phyloP scores from a whole-genome alignment of 106 monocot genomes.

The Platanthera guangdongensis region DNA sequence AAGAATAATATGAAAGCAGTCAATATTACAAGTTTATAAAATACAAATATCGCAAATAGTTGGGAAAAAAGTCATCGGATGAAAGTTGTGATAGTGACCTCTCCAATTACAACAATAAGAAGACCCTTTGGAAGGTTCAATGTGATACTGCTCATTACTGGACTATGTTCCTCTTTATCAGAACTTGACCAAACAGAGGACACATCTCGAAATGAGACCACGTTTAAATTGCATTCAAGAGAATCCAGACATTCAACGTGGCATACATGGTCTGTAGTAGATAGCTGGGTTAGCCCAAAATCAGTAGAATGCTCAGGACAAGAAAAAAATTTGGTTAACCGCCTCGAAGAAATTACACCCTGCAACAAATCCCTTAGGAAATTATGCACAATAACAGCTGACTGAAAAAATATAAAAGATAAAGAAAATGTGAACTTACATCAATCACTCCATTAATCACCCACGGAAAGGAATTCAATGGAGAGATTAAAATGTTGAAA shows the following conservation, averaged over 20 bases:
- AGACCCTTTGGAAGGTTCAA: conserved; percentile 55
- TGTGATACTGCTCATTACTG: conserved; percentile 36
- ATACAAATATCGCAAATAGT: neutral
- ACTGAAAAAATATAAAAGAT: neutral
- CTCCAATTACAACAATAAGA: conserved; percentile 72
- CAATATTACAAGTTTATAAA: neutral
- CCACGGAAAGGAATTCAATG: conserved; percentile 97
- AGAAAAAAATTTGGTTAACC: conserved; percentile 85
- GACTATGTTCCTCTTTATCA: conserved; percentile 18
- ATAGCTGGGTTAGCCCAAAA: neutral
- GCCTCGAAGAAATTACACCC: conserved; percentile 74
- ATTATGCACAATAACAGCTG: neutral
- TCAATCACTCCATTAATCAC: conserved; percentile 98
- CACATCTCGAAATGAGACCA: conserved; percentile 43
- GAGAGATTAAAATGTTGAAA: conserved; percentile 91
- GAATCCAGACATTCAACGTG: conserved; percentile 1
- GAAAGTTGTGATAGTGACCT: conserved; percentile 36
- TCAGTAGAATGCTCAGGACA: conserved; percentile 41
- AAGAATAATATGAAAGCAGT: neutral
- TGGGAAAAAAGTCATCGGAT: neutral
- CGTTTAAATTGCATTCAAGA: conserved; percentile 17
- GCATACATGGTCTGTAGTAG: neutral
- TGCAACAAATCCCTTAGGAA: conserved; percentile 12
- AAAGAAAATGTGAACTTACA: conserved; percentile 38
- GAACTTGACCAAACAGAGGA: conserved; percentile 55